A percentile compares a stretch with the other conserved stretches of the same genome.
Evolutionary conservation across 139 green algal genomes (phyloP).

Genomic region (Desmodesmus armatus): DNA sequence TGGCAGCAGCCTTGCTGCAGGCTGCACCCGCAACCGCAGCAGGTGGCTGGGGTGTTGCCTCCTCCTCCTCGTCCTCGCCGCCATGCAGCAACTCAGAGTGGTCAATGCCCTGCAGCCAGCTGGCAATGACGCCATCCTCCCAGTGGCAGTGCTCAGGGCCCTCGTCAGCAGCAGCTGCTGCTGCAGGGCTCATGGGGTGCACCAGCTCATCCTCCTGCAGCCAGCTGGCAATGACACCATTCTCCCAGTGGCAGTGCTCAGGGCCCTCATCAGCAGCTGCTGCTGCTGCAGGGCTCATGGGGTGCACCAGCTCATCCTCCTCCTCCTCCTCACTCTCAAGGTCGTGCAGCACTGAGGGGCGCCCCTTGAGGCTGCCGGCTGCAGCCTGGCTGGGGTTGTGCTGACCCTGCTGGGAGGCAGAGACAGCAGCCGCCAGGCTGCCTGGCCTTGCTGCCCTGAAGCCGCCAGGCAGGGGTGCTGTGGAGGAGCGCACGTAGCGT

Average conservation of each 20-base stretch:
- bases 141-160: conserved; percentile 17
- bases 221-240: conserved; percentile 33
- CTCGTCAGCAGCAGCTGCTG: background rate
- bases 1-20: too few relatives aligned
- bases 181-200: background rate
- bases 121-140: conserved; percentile 32
- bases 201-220: background rate
- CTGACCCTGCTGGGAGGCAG: background rate
- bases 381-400: background rate
- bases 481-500: too few relatives aligned
- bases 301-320: too few relatives aligned
- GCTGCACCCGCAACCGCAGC: too few relatives aligned
- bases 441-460: too few relatives aligned
- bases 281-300: background rate
- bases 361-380: background rate
- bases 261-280: background rate
- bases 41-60: too few relatives aligned
- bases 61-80: background rate
- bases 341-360: background rate
- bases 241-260: conserved; percentile 30
- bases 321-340: background rate
- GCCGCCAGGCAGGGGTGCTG: too few relatives aligned
- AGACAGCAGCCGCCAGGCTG: background rate
- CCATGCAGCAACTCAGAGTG: background rate
- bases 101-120: conserved; percentile 24